Evolutionary conservation across 2,329 filamentous ascomycete species (phyloP).

Genomic region (Talaromyces sp.): DNA sequence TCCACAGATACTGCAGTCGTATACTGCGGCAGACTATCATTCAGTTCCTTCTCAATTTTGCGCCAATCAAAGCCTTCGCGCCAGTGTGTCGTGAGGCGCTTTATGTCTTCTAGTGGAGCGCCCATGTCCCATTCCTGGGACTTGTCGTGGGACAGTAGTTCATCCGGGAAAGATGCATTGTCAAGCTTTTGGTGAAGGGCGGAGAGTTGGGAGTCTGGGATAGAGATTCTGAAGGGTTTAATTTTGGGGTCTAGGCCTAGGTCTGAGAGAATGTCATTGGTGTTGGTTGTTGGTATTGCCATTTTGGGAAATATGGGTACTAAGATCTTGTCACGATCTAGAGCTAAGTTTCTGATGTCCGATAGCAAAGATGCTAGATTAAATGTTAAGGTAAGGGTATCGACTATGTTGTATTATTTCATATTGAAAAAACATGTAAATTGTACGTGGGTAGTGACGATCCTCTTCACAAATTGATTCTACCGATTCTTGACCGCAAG

Average conservation of each 20-base stretch:
- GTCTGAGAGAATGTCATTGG: not conserved
- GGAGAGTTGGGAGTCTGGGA: slow-evolving; percentile 53
- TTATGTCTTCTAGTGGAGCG: slow-evolving; percentile 55
- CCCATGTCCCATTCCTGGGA: slow-evolving; percentile 52
- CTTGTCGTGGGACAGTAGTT: slow-evolving; percentile 46
- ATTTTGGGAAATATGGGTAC: not conserved
- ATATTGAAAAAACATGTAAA: not conserved
- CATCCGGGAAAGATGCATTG: slow-evolving; percentile 55
- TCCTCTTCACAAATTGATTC: not conserved
- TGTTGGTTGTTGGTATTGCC: not conserved
- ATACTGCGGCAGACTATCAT: slow-evolving; percentile 58
- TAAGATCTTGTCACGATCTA: not conserved
- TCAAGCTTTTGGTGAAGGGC: slow-evolving; percentile 57
- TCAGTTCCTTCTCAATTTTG: slow-evolving; percentile 56
- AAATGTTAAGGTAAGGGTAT: no score
- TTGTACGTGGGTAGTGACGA: not conserved
- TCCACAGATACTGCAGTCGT: slow-evolving; percentile 52
- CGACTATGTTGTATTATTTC: no score
- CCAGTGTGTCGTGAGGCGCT: slow-evolving; percentile 59
- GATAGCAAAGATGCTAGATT: not conserved
- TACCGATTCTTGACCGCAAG: not conserved
- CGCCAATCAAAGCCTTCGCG: slow-evolving; percentile 59
- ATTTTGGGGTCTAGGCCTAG: slow-evolving; percentile 3
- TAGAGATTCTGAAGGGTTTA: slow-evolving; percentile 47
- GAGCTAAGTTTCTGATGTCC: not conserved